A percentile compares a stretch with the other conserved stretches of the same genome.
These are phyloP conservation scores for Polychaeton citri DNA, from an alignment of 2,329 filamentous ascomycete genomes.

Conservation along the genomic window DNA sequence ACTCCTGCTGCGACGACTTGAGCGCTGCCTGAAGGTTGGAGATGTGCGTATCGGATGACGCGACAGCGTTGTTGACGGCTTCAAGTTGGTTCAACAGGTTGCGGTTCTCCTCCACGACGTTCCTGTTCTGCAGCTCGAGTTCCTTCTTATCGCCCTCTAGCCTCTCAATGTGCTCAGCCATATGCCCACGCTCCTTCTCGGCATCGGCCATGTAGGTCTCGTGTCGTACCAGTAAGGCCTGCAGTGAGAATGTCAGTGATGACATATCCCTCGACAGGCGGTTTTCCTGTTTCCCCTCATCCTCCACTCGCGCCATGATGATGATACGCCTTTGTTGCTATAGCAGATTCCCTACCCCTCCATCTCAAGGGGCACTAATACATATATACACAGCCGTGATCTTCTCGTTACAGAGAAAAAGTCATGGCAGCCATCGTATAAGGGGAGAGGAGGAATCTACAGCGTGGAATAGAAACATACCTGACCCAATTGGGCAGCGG, in stretches of 20 bases:
- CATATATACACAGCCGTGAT: too few species aligned
- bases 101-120: constrained; percentile 71
- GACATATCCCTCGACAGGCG: constrained; percentile 24
- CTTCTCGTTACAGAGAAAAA: too few species aligned
- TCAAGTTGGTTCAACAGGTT: constrained; percentile 74
- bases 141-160: constrained; percentile 57
- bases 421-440: too few species aligned
- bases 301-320: neutral
- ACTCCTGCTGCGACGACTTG: constrained; percentile 61
- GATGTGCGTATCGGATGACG: constrained; percentile 68
- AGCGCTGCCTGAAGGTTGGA: constrained; percentile 64
- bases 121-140: constrained; percentile 64
- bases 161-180: constrained; percentile 58
- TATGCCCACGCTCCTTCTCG: constrained; percentile 65
- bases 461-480: constrained; percentile 52
- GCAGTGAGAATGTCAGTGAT: constrained; percentile 55
- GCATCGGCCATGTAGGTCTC: constrained; percentile 90
- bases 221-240: constrained; percentile 85
- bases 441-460: too few species aligned
- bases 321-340: too few species aligned
- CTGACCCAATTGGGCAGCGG: constrained; percentile 79
- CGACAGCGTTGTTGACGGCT: constrained; percentile 61
- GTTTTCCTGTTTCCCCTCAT: neutral
- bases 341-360: too few species aligned
- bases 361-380: too few species aligned